A percentile compares a stretch with the other conserved stretches of the same genome.
phyloP scores from a whole-genome alignment of 106 monocot species.

The Xerophyta viscosa region DNA sequence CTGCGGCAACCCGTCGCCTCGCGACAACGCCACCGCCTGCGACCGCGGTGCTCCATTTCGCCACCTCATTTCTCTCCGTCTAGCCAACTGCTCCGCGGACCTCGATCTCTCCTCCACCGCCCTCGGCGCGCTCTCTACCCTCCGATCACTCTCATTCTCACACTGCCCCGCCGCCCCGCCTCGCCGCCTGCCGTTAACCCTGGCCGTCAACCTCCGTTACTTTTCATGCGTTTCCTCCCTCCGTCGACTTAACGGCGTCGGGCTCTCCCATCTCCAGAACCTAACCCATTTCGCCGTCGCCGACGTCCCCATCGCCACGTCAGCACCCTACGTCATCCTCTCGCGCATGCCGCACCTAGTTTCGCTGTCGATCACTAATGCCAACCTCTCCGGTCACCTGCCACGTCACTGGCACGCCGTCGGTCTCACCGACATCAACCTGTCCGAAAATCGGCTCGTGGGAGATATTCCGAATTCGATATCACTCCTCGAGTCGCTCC shows the following conservation, averaged over 20 bases:
- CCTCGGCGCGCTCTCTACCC: constrained; percentile 50
- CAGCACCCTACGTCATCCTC: constrained; percentile 37
- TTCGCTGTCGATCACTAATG: constrained; percentile 40
- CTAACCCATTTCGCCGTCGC: constrained; percentile 56
- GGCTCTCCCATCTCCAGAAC: constrained; percentile 58
- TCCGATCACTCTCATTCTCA: constrained; percentile 48
- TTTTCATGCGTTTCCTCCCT: constrained; percentile 35
- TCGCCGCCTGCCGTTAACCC: constrained; percentile 37
- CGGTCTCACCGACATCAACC: constrained; percentile 31
- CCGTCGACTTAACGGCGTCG: constrained; percentile 36
- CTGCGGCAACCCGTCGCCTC: constrained; percentile 28
- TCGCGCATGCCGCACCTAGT: constrained; percentile 54
- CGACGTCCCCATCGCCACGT: constrained; percentile 41
- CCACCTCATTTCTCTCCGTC: constrained; percentile 37
- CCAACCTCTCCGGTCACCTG: constrained; percentile 55
- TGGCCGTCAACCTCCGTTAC: constrained; percentile 5
- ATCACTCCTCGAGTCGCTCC: constrained; percentile 22
- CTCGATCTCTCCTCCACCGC: constrained; percentile 37
- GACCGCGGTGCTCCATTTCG: constrained; percentile 54
- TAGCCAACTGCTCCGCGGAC: constrained; percentile 67
- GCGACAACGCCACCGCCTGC: constrained; percentile 47
- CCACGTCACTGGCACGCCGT: constrained; percentile 69
- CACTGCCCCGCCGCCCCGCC: constrained; percentile 22
- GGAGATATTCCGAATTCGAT: constrained; percentile 40
- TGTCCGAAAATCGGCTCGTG: constrained; percentile 42